A percentile compares a stretch with the other conserved stretches of the same genome.
Evolutionary conservation across 2,329 filamentous ascomycete genomes (phyloP).

Genomic region (Fusarium nanum): DNA sequence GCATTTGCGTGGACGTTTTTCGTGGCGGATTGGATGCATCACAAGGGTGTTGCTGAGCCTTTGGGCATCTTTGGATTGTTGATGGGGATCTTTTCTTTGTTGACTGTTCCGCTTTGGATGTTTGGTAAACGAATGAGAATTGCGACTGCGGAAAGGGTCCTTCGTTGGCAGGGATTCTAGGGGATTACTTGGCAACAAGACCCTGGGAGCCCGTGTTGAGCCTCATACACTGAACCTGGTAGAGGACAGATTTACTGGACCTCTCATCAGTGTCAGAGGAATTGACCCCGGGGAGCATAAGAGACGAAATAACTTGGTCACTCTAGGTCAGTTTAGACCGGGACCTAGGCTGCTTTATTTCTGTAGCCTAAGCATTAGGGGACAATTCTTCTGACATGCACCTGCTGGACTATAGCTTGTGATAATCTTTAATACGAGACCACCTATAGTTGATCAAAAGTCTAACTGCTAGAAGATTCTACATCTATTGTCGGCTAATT

Average conservation of each 20-base stretch:
- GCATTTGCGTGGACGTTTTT: constrained; percentile 68
- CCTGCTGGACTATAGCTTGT: not conserved
- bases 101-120: constrained; percentile 51
- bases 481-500: not conserved
- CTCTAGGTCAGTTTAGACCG: no score
- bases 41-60: constrained; percentile 57
- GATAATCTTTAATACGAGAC: not conserved
- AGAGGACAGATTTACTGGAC: not conserved
- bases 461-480: not conserved
- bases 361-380: no score
- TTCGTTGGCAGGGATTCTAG: constrained; percentile 23
- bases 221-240: not conserved
- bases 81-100: constrained; percentile 52
- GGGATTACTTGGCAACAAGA: not conserved
- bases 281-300: no score
- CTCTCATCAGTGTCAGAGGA: no score
- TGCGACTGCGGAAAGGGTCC: constrained; percentile 42
- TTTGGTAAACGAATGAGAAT: constrained; percentile 54
- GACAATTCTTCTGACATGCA: no score
- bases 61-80: constrained; percentile 57
- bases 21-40: constrained; percentile 59
- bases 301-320: no score
- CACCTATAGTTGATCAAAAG: not conserved
- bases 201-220: not conserved
- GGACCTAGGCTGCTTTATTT: no score